phyloP scores from a whole-genome alignment of 2,329 filamentous ascomycete genomes.

The Chlorencoelia australis region DNA sequence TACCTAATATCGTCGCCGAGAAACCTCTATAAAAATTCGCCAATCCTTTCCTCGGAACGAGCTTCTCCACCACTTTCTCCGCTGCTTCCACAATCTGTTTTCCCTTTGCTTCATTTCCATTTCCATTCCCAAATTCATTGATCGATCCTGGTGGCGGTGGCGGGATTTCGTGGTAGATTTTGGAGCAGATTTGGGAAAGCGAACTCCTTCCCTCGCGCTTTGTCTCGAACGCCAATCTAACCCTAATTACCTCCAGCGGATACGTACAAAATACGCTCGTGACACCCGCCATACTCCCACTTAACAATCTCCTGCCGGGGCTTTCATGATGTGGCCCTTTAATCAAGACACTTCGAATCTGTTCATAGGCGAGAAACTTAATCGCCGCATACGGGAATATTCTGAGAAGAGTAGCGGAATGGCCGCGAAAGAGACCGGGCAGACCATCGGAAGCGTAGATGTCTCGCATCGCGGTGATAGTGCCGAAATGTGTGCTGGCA shows the following conservation, averaged over 20 bases:
- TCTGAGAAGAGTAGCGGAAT: constrained; percentile 84
- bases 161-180: constrained; percentile 75
- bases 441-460: constrained; percentile 70
- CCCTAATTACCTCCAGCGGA: constrained; percentile 83
- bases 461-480: constrained; percentile 70
- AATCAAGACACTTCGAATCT: constrained; percentile 76
- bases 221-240: constrained; percentile 91
- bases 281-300: constrained; percentile 69
- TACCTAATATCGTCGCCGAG: constrained; percentile 78
- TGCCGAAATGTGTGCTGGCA: constrained; percentile 76
- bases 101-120: too few relatives aligned
- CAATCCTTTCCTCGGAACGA: constrained; percentile 57
- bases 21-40: constrained; percentile 95
- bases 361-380: constrained; percentile 97
- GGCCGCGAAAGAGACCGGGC: constrained; percentile 77
- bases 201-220: constrained; percentile 61
- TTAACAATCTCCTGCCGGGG: constrained; percentile 60
- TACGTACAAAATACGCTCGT: constrained; percentile 95
- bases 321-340: constrained; percentile 66
- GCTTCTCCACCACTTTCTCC: constrained; percentile 37
- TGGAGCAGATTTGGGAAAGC: constrained; percentile 64
- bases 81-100: constrained; percentile 30
- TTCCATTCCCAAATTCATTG: too few relatives aligned
- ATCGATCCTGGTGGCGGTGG: constrained; percentile 24
- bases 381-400: constrained; percentile 98